Evolutionary conservation across 2,329 filamentous ascomycete species (phyloP), one percentile per base, ranked within the genome.

Genomic region (Botrytis paeoniae): DNA sequence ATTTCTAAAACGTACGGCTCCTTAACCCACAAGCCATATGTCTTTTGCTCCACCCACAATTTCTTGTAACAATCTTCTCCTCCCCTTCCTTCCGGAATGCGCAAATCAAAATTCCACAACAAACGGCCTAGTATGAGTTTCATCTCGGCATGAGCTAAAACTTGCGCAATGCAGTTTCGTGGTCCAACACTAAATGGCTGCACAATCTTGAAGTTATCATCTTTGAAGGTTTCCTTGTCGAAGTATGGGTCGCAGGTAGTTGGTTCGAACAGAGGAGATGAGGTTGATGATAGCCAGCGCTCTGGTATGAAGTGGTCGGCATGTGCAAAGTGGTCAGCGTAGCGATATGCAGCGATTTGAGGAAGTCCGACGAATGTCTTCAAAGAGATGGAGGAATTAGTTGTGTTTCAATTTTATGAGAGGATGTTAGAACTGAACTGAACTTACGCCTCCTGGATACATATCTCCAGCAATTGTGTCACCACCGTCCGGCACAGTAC

Each of bases 251-350:
- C 32, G 29, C 8, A 32, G 9, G 57, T 20, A 60, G 16, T 32
- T 12, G 57, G 29, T 37, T 60, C 18, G 32, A 60, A 60, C 9
- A 60, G 57, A 32, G 57, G 29, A 32, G 18, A 60, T 35, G 32
- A 37, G 57, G 16, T 60, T 32, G 29, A 60, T 10, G 57, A 10
- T 73, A 62, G 83, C 81, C 82, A 84, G 0, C 82, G 76, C 43
- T 76, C 74, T 7, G 73, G 74, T 8, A 75, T 70, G 45, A 73
- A 76, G 25, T 18, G 41, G 16, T 73, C 65, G 3, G 74, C 60
- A 20, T 70, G 41, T 10, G n/a, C 16, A 54, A 76, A 76, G 60
- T 75, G 73, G 20, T 20, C 37, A 5, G 22, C 2, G 12, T 43
- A 61, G 57, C 41, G 39, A 35, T 75, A 59, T 25, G 69, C 68